Conservation (phyloP, 805 yeast species). For the Soucietia sequanensis region DNA sequence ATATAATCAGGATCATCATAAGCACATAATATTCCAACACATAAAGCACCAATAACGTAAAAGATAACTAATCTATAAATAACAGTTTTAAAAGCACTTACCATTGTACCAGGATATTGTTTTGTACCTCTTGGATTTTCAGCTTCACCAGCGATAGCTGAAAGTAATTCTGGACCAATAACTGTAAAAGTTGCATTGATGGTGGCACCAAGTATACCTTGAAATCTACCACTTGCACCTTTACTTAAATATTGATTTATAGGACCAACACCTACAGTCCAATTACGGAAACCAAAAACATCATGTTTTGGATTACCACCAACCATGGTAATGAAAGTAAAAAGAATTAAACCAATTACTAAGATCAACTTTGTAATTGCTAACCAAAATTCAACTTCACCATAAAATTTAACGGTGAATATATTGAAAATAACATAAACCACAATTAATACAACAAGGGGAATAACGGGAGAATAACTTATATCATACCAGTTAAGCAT, state of each 20-base stretch:
- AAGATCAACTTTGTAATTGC: slow-evolving; percentile 60
- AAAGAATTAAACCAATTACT: slow-evolving; percentile 64
- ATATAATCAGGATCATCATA: slow-evolving; percentile 61
- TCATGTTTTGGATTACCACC: slow-evolving; percentile 73
- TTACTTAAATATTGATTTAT: slow-evolving; percentile 13
- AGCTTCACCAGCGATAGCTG: slow-evolving; percentile 85
- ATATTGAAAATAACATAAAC: slow-evolving; percentile 60
- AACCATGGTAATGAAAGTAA: slow-evolving; percentile 72
- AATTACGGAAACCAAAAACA: slow-evolving; percentile 44
- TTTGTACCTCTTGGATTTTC: slow-evolving; percentile 55
- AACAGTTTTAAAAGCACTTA: slow-evolving; percentile 69
- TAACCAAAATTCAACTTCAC: slow-evolving; percentile 75
- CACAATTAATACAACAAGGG: slow-evolving; percentile 58
- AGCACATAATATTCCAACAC: slow-evolving; percentile 75
- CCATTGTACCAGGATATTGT: slow-evolving; percentile 48
- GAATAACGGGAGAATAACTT: slow-evolving; percentile 48
- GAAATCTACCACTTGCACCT: background rate
- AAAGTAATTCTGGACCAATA: slow-evolving; percentile 82
- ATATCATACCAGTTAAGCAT: slow-evolving; percentile 53
- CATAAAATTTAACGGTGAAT: slow-evolving; percentile 68
- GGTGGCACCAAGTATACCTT: background rate
- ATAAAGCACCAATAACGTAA: slow-evolving; percentile 70
- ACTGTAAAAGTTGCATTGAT: slow-evolving; percentile 51
- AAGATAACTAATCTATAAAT: slow-evolving; percentile 64
- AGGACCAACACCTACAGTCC: slow-evolving; percentile 31